Evolutionary conservation across 345 rosid species (phyloP).

Genomic region (Lumnitzera littorea): DNA sequence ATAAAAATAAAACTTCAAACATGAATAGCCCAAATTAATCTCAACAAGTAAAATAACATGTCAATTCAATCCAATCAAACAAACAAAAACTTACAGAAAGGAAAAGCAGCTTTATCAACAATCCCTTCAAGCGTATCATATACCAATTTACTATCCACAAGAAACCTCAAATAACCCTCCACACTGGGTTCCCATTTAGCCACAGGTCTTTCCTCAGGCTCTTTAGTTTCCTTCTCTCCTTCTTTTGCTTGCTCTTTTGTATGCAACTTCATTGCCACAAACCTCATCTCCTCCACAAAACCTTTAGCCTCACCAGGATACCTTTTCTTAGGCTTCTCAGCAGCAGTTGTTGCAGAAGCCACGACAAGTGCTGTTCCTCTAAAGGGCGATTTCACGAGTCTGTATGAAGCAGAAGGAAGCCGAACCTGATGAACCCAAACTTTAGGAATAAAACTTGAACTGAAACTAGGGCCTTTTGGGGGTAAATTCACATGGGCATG

Average conservation of each 20-base stretch:
- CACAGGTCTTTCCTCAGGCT: constrained; percentile 60
- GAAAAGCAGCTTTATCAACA: constrained; percentile 48
- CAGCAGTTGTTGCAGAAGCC: constrained; percentile 31
- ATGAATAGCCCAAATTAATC: not conserved
- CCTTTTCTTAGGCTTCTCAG: constrained; percentile 65
- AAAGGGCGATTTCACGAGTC: constrained; percentile 28
- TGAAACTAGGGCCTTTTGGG: not conserved
- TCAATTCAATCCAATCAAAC: not conserved
- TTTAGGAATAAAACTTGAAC: too few species aligned
- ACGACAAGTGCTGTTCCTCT: constrained; percentile 29
- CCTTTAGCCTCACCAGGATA: constrained; percentile 91
- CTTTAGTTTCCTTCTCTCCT: constrained; percentile 72
- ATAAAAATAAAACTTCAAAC: not conserved
- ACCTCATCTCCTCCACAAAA: constrained; percentile 99
- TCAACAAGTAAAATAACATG: not conserved
- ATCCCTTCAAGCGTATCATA: constrained; percentile 82
- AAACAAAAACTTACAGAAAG: constrained; percentile 53
- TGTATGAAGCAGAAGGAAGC: constrained; percentile 9
- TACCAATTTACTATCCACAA: constrained; percentile 88
- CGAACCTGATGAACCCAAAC: constrained; percentile 12
- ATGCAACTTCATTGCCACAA: constrained; percentile 89
- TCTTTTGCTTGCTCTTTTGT: constrained; percentile 83
- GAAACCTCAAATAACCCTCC: constrained; percentile 79
- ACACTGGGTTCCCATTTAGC: constrained; percentile 72
- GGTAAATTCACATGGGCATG: constrained; percentile 25